Evolutionary conservation across 139 green algal genomes (phyloP).

Genomic region (Nannochloris sp.): DNA sequence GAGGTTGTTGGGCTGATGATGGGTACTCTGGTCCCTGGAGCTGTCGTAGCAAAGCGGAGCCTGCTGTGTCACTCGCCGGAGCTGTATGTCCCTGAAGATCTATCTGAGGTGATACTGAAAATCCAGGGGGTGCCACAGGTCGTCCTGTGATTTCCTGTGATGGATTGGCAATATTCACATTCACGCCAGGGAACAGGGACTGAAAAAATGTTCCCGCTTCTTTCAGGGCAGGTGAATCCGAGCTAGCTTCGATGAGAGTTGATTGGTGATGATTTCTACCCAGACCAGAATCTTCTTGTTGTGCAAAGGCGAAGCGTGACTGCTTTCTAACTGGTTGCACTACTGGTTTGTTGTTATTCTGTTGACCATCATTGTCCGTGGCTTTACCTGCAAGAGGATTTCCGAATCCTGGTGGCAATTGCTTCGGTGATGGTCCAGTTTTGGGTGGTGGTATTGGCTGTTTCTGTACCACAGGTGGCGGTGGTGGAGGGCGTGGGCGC

Average conservation of each 20-base stretch:
- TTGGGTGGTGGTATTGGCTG: neutral
- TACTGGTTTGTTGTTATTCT: too few species aligned
- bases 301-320: slow-evolving; percentile 35
- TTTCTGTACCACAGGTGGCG: neutral
- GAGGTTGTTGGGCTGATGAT: neutral
- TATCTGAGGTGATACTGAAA: neutral
- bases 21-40: slow-evolving; percentile 15
- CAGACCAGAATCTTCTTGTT: slow-evolving; percentile 14
- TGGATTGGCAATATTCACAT: slow-evolving; percentile 17
- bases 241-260: neutral
- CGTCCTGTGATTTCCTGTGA: too few species aligned
- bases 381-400: too few species aligned
- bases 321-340: slow-evolving; percentile 11
- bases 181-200: slow-evolving; percentile 18
- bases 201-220: slow-evolving; percentile 20
- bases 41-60: slow-evolving; percentile 29
- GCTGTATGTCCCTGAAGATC: neutral
- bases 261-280: neutral
- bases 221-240: slow-evolving; percentile 12
- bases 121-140: neutral
- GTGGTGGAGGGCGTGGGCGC: neutral
- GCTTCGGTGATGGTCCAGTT: neutral
- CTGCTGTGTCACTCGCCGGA: neutral
- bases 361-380: too few species aligned
- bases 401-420: too few species aligned